Base-by-base conservation (phyloP, 2,329 filamentous ascomycete genomes). In the Monosporascus sp. region DNA sequence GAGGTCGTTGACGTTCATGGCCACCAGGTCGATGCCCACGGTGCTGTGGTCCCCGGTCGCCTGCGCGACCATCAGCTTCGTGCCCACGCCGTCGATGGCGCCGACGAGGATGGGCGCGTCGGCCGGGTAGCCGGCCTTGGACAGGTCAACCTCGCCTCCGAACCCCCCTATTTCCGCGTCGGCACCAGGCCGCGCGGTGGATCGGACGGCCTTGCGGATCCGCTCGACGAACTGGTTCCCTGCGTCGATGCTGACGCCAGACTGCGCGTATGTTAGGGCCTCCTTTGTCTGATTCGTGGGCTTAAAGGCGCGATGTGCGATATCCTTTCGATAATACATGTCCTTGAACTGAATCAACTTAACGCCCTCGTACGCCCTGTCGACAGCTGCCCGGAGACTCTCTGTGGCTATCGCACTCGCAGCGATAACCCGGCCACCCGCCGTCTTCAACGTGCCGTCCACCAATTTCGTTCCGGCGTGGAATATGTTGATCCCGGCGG, bases 1-100 rank as follows among this genome's bases (percentile, higher is more conserved):
- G 0, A 99, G 80, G 66, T 99, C 94, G 71, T 99, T 99, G 68
- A 97, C 94, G 70, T 97, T 97, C 93, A 97, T 97, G 60, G 94
- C 94, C 4, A 99, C 94, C 37, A 99, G 82, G 68, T 99, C 94
- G 63, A 99, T 91, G 55, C 94, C 94, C 11, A 99, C 93, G 3
- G 92, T 96, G 70, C 93, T 86, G 72, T 97, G 94, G 73, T 95
- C 90, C 63, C 85, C 81, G 75, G 95, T 89, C 14, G 85, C 83
- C 68, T 97, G 93, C 0, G 94, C 94, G 65, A 99, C 90, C 80
- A 95, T 95, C 63, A 97, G 86, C 76, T 97, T 97, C 48, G 93
- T 97, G 55, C 93, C 94, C 38, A 97, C 91, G 50, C 94, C 94
- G 67, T 99, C 94, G 59, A 97, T 97, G 55, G 91, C 92, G 52